phyloP scores from a whole-genome alignment of 2,329 filamentous ascomycete genomes.

The Claviceps humidiphila region DNA sequence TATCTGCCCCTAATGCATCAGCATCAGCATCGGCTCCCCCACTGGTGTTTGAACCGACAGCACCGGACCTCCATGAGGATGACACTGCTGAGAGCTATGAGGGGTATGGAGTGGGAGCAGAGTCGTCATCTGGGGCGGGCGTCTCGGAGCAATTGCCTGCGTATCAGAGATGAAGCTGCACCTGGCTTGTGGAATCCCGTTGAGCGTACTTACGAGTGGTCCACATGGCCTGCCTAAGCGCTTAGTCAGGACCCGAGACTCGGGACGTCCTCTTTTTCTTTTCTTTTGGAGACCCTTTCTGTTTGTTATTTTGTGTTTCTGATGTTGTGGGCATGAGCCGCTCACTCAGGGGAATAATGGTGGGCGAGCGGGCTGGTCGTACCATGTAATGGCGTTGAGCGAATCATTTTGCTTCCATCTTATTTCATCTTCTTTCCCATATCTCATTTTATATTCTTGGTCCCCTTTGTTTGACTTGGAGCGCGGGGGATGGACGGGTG shows the following conservation, averaged over 20 bases:
- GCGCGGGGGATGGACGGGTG: too few species aligned
- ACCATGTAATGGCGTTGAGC: not conserved
- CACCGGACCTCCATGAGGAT: constrained; percentile 42
- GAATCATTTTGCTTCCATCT: not conserved
- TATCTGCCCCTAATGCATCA: constrained; percentile 1
- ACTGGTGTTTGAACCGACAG: constrained; percentile 30
- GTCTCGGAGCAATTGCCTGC: constrained; percentile 24
- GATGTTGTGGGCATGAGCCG: not conserved
- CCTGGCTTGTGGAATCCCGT: not conserved
- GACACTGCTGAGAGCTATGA: constrained; percentile 29
- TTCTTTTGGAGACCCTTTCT: not conserved
- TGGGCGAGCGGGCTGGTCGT: not conserved
- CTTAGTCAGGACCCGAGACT: too few species aligned
- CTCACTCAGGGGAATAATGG: not conserved
- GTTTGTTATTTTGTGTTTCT: too few species aligned
- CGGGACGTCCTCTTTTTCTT: not conserved
- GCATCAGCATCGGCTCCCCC: constrained; percentile 6
- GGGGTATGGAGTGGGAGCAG: constrained; percentile 15
- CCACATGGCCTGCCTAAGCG: too few species aligned
- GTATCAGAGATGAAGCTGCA: constrained; percentile 22
- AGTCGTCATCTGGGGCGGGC: constrained; percentile 12
- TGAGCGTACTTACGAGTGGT: too few species aligned
- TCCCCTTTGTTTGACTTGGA: too few species aligned
- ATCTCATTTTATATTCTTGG: not conserved
- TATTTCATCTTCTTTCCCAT: not conserved